Conservation (phyloP, 352 stramenopile species). For the Phytopythium litorale region DNA sequence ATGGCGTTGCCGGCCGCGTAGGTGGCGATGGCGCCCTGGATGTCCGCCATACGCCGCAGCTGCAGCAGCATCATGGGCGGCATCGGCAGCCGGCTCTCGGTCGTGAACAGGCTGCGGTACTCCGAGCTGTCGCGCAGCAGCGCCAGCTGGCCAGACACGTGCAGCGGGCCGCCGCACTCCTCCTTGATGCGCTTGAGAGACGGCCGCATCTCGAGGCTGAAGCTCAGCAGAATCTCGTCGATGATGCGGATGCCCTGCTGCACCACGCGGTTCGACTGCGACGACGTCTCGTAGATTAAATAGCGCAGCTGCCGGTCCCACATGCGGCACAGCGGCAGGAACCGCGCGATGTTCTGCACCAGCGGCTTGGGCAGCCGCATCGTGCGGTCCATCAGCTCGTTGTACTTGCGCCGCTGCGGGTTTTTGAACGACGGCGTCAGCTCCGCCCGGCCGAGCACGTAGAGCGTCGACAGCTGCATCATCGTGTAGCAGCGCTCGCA, state of each 20-base stretch:
- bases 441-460: conserved; percentile 49
- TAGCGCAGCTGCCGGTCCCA: conserved; percentile 83
- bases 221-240: conserved; percentile 77
- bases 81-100: conserved; percentile 46
- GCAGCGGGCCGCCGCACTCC: conserved; percentile 29
- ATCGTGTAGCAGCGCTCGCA: conserved; percentile 63
- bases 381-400: conserved; percentile 60
- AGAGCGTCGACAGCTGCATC: conserved; percentile 73
- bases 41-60: conserved; percentile 70
- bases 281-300: conserved; percentile 65
- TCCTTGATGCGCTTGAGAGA: conserved; percentile 51
- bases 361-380: conserved; percentile 75
- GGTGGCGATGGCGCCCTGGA: conserved; percentile 65
- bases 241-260: conserved; percentile 76
- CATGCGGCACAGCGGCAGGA: conserved; percentile 64
- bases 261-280: conserved; percentile 75
- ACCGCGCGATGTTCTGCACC: conserved; percentile 74
- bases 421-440: conserved; percentile 38
- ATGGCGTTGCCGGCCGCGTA: conserved; percentile 64
- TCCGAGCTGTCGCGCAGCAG: conserved; percentile 63
- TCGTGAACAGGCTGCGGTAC: conserved; percentile 59
- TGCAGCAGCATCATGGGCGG: conserved; percentile 47
- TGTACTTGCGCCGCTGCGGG: conserved; percentile 35
- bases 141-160: conserved; percentile 60
- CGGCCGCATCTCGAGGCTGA: conserved; percentile 58